Base-by-base conservation (phyloP, 768 basidiomycete genomes). In the Gelatoporia subvermispora region DNA sequence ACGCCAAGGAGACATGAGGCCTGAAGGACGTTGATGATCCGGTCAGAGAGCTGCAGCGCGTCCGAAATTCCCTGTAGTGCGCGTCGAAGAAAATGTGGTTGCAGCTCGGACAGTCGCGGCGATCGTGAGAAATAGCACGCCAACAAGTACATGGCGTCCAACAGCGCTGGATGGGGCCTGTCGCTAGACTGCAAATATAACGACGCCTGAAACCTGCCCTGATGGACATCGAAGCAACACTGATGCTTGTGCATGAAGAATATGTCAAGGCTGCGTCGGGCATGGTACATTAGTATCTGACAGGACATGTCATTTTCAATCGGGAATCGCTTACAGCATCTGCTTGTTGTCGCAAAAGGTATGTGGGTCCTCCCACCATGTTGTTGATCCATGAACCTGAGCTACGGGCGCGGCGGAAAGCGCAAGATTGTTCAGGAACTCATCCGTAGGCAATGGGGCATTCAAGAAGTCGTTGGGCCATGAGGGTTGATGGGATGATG, bases 101-200 rank as follows among this genome's bases (percentile, higher is more conserved):
- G 76, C 34, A 80, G 62, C 10, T 67, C 69, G 31, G 68, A 60
- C 55, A 70, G 68, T 25, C 60, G 53, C 24, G 73, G 67, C 3
- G 66, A 69, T 16, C 68, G 69, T 34, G 77, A 67, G 57, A 81
- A 81, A 55, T 79, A 74, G 55, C 77, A 79, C 3, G 73, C 80
- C 43, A 83, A 66, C 44, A 84, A 75, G 59, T 75, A 81, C 24
- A 83, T 75, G n/a, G 81, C 76, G 56, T 79, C 79, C 55, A 77
- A 67, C 28, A 85, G 72, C 2, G 81, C 77, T 1, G 82, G 76
- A 57, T 83, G 81, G 2, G 78, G 74, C 49, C 67, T 59, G 17
- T 55, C 51, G 38, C 63, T 46, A 10, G 48, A 25, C 21, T 60
- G 59, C n/a, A 56, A 58, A 31, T 56, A 47, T 34, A 63, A 51